phyloP scores from a whole-genome alignment of 2,329 filamentous ascomycete genomes.

The Nothomitra cinnamomea region DNA sequence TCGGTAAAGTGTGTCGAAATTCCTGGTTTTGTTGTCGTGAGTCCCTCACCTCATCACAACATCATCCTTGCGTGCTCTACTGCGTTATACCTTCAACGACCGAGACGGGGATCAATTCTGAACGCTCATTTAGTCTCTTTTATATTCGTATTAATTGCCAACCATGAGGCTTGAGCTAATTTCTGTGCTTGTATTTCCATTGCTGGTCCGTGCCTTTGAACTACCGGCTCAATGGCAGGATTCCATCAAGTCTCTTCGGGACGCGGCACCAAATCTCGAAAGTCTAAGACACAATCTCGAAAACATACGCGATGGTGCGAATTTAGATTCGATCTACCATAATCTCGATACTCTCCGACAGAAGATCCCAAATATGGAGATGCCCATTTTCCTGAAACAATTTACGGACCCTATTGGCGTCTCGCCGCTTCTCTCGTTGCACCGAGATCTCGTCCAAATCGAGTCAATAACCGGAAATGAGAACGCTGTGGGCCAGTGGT shows the following conservation, averaged over 20 bases:
- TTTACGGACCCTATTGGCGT: not conserved
- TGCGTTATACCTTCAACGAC: not conserved
- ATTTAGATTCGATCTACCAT: not conserved
- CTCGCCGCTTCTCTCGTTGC: conserved; percentile 3
- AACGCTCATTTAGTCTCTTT: not conserved
- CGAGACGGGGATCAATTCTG: not conserved
- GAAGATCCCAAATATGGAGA: conserved; percentile 1
- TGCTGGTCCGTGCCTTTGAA: not conserved
- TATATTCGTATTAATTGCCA: not conserved
- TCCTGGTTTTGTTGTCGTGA: not conserved
- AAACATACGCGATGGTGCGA: not conserved
- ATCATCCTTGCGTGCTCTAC: not conserved
- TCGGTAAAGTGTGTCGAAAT: too few relatives aligned
- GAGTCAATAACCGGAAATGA: conserved; percentile 7
- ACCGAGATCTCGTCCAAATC: conserved; percentile 5
- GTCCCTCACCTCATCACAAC: not conserved
- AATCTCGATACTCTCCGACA: not conserved
- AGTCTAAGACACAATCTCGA: not conserved
- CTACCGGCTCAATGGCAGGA: not conserved
- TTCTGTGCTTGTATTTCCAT: not conserved
- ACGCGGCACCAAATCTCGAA: not conserved
- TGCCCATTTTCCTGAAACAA: not conserved
- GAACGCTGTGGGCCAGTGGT: not conserved
- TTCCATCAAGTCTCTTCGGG: not conserved
- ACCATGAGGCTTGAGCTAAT: too few relatives aligned